Evolutionary conservation across 352 stramenopile genomes (phyloP).

Genomic region (Globisporangium parvum): DNA sequence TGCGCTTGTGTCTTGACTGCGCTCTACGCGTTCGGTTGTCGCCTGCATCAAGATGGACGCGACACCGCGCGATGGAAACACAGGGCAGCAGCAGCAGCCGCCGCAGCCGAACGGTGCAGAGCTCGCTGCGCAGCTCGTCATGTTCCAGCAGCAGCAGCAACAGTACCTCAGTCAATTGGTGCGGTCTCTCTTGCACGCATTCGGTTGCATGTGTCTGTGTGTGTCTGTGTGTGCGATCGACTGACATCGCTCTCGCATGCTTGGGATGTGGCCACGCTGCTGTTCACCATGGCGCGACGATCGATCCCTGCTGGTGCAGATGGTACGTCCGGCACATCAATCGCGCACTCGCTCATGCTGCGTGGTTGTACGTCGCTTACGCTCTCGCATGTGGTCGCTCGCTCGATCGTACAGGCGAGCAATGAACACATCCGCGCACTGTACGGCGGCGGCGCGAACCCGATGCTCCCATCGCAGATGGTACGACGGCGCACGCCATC

Average conservation of each 20-base stretch:
- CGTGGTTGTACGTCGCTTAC: not conserved
- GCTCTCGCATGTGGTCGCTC: not conserved
- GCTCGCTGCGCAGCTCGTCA: slow-evolving; percentile 37
- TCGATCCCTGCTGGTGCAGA: not conserved
- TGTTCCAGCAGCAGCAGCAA: slow-evolving; percentile 58
- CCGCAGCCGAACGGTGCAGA: slow-evolving; percentile 24
- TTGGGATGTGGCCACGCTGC: no score
- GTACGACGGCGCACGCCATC: slow-evolving; percentile 19
- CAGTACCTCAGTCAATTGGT: slow-evolving; percentile 54
- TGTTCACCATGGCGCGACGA: not conserved
- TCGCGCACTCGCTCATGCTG: not conserved
- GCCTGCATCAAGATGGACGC: slow-evolving; percentile 1
- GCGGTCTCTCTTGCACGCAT: not conserved
- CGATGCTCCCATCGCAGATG: slow-evolving; percentile 83
- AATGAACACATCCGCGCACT: slow-evolving; percentile 79
- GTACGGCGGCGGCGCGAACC: slow-evolving; percentile 67
- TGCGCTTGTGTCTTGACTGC: not conserved
- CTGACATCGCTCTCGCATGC: no score
- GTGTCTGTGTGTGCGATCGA: not conserved
- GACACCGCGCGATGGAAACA: slow-evolving; percentile 6
- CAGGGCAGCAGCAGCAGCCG: slow-evolving; percentile 11
- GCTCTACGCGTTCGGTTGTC: not conserved
- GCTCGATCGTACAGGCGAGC: slow-evolving; percentile 37
- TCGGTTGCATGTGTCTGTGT: no score
- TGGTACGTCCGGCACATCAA: not conserved